These are phyloP conservation scores for Cyberlindnera euphorbiiphila DNA, from an alignment of 805 yeast genomes.

Conservation along the genomic window DNA sequence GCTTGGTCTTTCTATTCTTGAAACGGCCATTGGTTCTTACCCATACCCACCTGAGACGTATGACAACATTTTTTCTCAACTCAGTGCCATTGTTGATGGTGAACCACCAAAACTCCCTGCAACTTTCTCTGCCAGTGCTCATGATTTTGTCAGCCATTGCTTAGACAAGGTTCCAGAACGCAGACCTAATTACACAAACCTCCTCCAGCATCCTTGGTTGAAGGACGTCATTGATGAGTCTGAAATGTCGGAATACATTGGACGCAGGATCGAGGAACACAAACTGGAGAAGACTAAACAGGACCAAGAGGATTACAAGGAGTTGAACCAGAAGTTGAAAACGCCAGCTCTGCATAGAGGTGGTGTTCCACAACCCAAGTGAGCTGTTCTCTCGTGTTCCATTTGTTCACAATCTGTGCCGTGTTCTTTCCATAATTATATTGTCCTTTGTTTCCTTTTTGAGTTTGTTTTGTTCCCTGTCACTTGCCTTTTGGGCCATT, in stretches of 20 bases:
- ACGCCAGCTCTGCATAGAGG: slow-evolving; percentile 33
- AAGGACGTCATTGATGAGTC: slow-evolving; percentile 42
- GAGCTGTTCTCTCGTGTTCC: background rate
- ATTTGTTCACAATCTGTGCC: no score
- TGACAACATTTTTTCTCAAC: slow-evolving; percentile 84
- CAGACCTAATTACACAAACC: slow-evolving; percentile 75
- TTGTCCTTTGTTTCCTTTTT: no score
- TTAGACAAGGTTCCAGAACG: slow-evolving; percentile 74
- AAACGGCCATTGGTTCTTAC: slow-evolving; percentile 84
- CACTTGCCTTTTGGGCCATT: no score
- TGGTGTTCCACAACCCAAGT: slow-evolving; percentile 20
- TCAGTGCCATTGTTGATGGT: slow-evolving; percentile 95
- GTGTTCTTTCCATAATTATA: background rate
- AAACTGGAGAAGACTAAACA: slow-evolving; percentile 18
- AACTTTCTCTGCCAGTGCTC: slow-evolving; percentile 70
- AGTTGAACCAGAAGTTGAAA: slow-evolving; percentile 25
- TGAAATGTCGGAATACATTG: slow-evolving; percentile 36
- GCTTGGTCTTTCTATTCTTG: slow-evolving; percentile 78
- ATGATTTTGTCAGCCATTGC: slow-evolving; percentile 72
- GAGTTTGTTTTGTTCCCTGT: no score
- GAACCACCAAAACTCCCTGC: slow-evolving; percentile 79
- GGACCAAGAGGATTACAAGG: slow-evolving; percentile 22
- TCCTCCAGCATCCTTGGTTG: slow-evolving; percentile 85
- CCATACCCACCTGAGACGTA: slow-evolving; percentile 97
- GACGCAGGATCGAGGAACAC: slow-evolving; percentile 31